Evolutionary conservation across 2,329 filamentous ascomycete species (phyloP), one percentile per base, ranked within the genome.

Genomic region (Venturia carpophila): DNA sequence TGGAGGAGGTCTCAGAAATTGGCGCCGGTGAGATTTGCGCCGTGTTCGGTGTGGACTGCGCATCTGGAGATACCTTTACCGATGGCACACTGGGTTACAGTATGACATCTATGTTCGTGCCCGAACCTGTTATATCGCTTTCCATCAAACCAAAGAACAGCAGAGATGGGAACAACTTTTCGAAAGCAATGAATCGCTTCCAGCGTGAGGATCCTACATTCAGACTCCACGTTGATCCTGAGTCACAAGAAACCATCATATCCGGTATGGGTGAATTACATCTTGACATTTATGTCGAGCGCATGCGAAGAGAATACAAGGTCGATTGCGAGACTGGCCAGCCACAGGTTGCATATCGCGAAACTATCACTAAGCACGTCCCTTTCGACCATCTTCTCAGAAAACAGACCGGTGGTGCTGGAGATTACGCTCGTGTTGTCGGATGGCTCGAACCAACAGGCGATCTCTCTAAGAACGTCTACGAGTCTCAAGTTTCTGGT

Each of bases 181-280:
- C 88, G 74, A 99, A 99, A 80, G 94, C 94, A 70, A 97, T 99
- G 87, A 94, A 93, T 76, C 90, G 94, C 70, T 99, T 99, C 84
- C 93, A 97, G 79, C 89, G 94, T 68, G 94, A 99, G 79, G 94
- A 99, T 72, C 94, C 94, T 3, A 99, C 94, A 15, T 99, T 99
- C 85, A 87, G 94, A 64, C 90, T 99, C 45, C 89, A 91, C 71
- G 92, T 96, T 71, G 94, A 99, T 73, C 78, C 85, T 19, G 94
- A 99, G 79, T 93, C 89, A 69, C 89, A 96, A 74, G 91, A 99
- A 80, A 97, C 93, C 60, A 96, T 99, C 73, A 97, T 99, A 73
- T 95, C 90, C 52, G 94, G 94, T 67, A 99, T 99, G 94, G 94
- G 94, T 70, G 94, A 99, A 77, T 78, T 99, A 70, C 94, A 99